Evolutionary conservation across 352 stramenopile species (phyloP), one percentile per base, ranked within the genome.

Genomic region (Halophytophthora batemanensis): DNA sequence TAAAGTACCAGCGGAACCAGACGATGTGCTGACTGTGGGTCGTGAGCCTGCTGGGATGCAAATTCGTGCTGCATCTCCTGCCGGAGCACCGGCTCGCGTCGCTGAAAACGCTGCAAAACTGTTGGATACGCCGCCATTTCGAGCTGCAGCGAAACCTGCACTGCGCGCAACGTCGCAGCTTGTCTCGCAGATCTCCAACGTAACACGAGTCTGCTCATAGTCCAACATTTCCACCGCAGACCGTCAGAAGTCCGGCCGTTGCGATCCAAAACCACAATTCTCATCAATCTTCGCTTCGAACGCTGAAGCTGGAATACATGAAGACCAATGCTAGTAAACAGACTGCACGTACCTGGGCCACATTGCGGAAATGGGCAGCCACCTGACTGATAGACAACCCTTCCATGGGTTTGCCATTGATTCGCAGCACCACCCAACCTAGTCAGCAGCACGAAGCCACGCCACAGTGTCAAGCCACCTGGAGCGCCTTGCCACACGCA

Each of bases 291-390:
- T 31, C 25, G 8, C 25, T 8, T 4, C 25, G 4, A 3, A 6
- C 6, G n/a, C 6, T 38, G 33, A 2, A 6, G n/a, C 11, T 6
- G n/a, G 33, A 6, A 17, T 31, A 8, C 25, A 38, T 14, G 33
- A 2, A 6, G 11, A 3, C 22, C 18, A 50, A 50, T 35, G 35
- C n/a, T 41, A 15, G 14, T 15, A 38, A 13, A 41, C 15, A 25
- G 1, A 4, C 23, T 17, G 13, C 15, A 21, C 21, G 15, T 43
- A 74, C 68, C 68, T 73, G 54, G 13, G 37, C 36, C 6, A 57
- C 59, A 39, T 80, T 74, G n/a, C 67, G 66, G 25, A 84, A 84
- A 37, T 79, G 56, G 11, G 47, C 52, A 0, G 73, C 73, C 13
- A 81, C 70, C 15, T 81, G 55, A 14, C 56, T 63, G 38, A 84